Evolutionary conservation across 192 early-diverging fungal genomes (phyloP).

Genomic region (Coemansia sp.): DNA sequence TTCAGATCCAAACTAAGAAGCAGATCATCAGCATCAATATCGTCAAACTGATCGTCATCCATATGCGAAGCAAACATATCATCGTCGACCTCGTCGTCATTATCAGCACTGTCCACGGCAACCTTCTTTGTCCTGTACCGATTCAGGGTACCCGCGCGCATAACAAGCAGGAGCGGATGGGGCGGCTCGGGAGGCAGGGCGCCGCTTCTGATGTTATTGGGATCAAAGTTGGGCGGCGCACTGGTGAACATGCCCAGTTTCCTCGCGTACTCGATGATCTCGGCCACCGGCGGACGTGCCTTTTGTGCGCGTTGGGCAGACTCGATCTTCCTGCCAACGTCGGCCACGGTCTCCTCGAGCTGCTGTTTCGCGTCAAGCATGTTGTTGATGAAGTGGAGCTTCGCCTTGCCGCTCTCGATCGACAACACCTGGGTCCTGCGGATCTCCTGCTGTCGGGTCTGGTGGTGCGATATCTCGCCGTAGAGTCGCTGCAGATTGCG

Average conservation of each 20-base stretch:
- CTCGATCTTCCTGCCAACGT: slow-evolving; percentile 24
- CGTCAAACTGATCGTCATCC: slow-evolving; percentile 44
- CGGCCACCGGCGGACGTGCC: slow-evolving; percentile 17
- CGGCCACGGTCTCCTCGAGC: slow-evolving; percentile 26
- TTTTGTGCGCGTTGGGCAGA: slow-evolving; percentile 11
- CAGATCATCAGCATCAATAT: slow-evolving; percentile 49
- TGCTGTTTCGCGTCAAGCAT: slow-evolving; percentile 41
- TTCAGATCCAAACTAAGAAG: slow-evolving; percentile 54
- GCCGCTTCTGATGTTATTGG: slow-evolving; percentile 13
- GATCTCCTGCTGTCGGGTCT: slow-evolving; percentile 46
- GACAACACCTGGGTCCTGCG: slow-evolving; percentile 31
- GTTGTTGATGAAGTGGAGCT: slow-evolving; percentile 37
- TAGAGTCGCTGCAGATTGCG: slow-evolving; percentile 30
- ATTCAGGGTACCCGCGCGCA: slow-evolving; percentile 51
- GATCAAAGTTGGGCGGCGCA: slow-evolving; percentile 57
- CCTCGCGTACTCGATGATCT: slow-evolving; percentile 56
- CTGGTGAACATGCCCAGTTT: slow-evolving; percentile 53
- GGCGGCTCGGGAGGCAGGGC: slow-evolving; percentile 47
- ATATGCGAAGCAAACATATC: slow-evolving; percentile 28
- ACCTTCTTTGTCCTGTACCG: slow-evolving; percentile 38
- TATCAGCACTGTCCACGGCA: background rate
- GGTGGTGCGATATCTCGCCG: slow-evolving; percentile 38
- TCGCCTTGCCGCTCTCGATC: slow-evolving; percentile 38
- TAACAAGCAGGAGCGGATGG: slow-evolving; percentile 50
- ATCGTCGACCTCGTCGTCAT: slow-evolving; percentile 28